phyloP scores from a whole-genome alignment of 768 basidiomycete genomes.

The Lactarius indigo region DNA sequence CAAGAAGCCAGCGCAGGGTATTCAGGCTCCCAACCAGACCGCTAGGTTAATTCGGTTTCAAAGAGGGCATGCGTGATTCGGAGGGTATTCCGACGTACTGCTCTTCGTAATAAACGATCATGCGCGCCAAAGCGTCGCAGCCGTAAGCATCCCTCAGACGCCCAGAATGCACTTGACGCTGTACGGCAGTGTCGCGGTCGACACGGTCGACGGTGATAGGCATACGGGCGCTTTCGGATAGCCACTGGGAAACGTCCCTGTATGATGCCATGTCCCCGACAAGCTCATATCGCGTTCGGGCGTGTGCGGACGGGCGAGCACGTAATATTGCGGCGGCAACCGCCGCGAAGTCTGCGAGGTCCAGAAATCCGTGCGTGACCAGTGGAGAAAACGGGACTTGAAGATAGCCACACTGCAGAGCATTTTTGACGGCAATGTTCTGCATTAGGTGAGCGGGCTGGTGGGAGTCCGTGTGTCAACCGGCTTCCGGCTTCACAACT shows the following conservation, averaged over 20 bases:
- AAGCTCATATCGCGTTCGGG: conserved; percentile 36
- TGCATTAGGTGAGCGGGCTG: conserved; percentile 38
- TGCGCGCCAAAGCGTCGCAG: conserved; percentile 30
- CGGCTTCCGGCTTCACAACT: neutral
- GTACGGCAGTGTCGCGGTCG: conserved; percentile 24
- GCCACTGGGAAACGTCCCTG: conserved; percentile 29
- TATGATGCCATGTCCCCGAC: conserved; percentile 34
- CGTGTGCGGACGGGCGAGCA: conserved; percentile 30
- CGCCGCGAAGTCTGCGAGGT: conserved; percentile 33
- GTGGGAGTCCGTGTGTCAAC: neutral
- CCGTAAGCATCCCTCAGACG: conserved; percentile 26
- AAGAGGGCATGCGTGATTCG: neutral
- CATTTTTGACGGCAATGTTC: conserved; percentile 29
- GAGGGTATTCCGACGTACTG: conserved; percentile 25
- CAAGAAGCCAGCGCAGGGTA: conserved; percentile 34
- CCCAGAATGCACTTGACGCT: conserved; percentile 11
- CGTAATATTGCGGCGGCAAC: conserved; percentile 32
- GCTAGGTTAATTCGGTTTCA: conserved; percentile 19
- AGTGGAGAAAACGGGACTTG: conserved; percentile 28
- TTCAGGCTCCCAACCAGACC: conserved; percentile 35
- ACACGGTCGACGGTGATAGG: conserved; percentile 26
- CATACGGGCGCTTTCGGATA: conserved; percentile 24
- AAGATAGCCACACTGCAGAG: conserved; percentile 21
- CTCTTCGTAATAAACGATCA: conserved; percentile 35
- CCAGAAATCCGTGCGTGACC: conserved; percentile 35